Evolutionary conservation across 2,329 filamentous ascomycete species (phyloP), one percentile per base, ranked within the genome.

Genomic region (Tolypocladium guangdongense): DNA sequence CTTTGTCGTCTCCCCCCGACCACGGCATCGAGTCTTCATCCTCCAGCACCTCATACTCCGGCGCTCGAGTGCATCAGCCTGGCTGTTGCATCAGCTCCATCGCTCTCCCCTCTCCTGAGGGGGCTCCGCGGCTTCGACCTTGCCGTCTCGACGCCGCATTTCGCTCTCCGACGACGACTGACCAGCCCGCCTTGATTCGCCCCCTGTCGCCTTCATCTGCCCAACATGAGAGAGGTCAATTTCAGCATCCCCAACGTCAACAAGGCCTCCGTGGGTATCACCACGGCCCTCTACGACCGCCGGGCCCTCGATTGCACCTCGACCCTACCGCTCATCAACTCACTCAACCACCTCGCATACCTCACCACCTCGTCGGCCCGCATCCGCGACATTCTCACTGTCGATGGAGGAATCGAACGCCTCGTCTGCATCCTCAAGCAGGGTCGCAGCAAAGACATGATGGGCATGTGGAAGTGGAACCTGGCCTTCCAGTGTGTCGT

Each of bases 401-500:
- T 99, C 74, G 93, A 99, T 87, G 93, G 93, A 71, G 93, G 93
- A 57, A 93, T 99, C 70, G 93, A 99, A 75, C 79, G 92, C 59
- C 77, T 99, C 62, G 89, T 99, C 68, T 96, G 90, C 80, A 96
- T 99, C 66, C 82, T 99, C 70, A 99, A 99, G 73, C 90, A 96
- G 72, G 93, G 93, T 58, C 82, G 93, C 67, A 96, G 89, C 74
- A 95, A 91, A 72, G 92, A 99, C 69, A 87, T 96, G 84, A 96
- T 97, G 92, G 92, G 96, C 70, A 96, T 96, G 88, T 99, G 93
- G 93, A 97, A 97, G 73, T 99, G 93, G 93, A 99, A 96, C 66
- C 80, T 99, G 58, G 93, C 93, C 52, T 99, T 99, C 70, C 93
- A 97, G 72, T 99, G 93, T 70, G 91, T 97, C 59, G 93, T 99